Evolutionary conservation across 495 filamentous ascomycete genomes (phyloP).

Genomic region (Talaromyces ruber): DNA sequence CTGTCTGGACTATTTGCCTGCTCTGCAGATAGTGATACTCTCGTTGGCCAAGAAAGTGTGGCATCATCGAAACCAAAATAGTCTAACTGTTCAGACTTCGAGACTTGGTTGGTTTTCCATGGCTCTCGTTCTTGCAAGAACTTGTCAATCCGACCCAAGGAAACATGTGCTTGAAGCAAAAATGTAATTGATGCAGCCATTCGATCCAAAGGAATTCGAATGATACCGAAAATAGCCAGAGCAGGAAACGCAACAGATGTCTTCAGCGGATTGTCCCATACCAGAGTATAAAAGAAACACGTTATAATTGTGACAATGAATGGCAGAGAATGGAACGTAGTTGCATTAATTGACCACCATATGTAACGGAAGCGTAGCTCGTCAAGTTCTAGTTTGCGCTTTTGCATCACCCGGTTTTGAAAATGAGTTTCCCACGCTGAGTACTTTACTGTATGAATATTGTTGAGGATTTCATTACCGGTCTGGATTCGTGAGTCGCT

Average conservation of each 20-base stretch:
- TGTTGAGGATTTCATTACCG: conserved; percentile 71
- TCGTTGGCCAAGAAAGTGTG: neutral
- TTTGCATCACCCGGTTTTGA: conserved; percentile 60
- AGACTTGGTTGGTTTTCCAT: neutral
- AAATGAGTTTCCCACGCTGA: conserved; percentile 71
- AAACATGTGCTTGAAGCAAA: neutral
- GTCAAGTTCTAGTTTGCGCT: conserved; percentile 57
- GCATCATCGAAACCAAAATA: neutral
- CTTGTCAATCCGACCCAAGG: neutral
- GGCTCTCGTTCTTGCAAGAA: neutral
- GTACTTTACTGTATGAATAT: conserved; percentile 84
- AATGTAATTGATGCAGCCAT: neutral
- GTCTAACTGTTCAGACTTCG: neutral
- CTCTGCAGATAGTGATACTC: too few species aligned
- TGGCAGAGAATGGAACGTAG: neutral
- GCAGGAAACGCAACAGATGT: neutral
- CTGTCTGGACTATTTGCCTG: neutral
- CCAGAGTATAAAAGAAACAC: neutral
- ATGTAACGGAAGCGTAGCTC: neutral
- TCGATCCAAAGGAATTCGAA: neutral
- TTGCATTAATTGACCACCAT: neutral
- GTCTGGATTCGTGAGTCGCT: conserved; percentile 71
- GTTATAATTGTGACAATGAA: neutral
- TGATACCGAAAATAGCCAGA: neutral
- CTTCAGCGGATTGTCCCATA: neutral